A percentile compares a stretch with the other conserved stretches of the same genome.
Conservation (phyloP, 1,284 basidiomycete genomes). For the Ceratobasidium sp. region DNA sequence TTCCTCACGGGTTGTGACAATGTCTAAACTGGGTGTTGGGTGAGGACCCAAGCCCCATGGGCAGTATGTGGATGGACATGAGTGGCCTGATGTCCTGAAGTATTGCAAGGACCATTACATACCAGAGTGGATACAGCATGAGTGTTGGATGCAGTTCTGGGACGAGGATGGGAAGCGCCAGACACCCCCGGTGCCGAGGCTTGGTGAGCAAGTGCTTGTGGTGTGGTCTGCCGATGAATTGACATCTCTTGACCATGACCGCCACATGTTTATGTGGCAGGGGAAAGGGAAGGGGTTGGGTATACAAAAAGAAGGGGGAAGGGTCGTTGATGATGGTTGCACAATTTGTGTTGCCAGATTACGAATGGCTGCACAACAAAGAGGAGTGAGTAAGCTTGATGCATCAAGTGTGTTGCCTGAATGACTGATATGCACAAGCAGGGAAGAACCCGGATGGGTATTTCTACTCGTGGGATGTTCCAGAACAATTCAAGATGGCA, state of each 20-base stretch:
- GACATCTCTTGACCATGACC: constrained; percentile 62
- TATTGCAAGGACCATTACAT: constrained; percentile 41
- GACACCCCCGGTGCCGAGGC: constrained; percentile 45
- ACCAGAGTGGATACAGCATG: constrained; percentile 18
- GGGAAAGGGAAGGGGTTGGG: constrained; percentile 52
- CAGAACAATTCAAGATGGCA: constrained; percentile 55
- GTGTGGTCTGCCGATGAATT: constrained; percentile 59
- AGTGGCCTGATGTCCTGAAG: constrained; percentile 42
- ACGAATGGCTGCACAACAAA: constrained; percentile 52
- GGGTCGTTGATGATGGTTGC: constrained; percentile 64
- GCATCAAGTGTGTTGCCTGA: neutral
- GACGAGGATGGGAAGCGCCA: neutral
- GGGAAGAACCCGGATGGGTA: constrained; percentile 63
- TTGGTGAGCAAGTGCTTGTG: constrained; percentile 43
- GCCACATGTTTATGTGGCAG: constrained; percentile 56
- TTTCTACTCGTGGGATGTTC: constrained; percentile 58
- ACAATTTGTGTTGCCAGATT: constrained; percentile 64
- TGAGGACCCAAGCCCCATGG: constrained; percentile 35
- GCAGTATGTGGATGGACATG: constrained; percentile 47
- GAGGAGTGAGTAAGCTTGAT: neutral
- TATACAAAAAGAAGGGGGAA: constrained; percentile 60
- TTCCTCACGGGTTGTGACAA: too few species aligned
- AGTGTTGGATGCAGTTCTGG: neutral
- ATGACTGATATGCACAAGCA: neutral
- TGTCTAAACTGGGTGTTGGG: constrained; percentile 30